Evolutionary conservation across 148 eudicot species (phyloP), one percentile per base, ranked within the genome.

Genomic region (Rhododendron henanense): DNA sequence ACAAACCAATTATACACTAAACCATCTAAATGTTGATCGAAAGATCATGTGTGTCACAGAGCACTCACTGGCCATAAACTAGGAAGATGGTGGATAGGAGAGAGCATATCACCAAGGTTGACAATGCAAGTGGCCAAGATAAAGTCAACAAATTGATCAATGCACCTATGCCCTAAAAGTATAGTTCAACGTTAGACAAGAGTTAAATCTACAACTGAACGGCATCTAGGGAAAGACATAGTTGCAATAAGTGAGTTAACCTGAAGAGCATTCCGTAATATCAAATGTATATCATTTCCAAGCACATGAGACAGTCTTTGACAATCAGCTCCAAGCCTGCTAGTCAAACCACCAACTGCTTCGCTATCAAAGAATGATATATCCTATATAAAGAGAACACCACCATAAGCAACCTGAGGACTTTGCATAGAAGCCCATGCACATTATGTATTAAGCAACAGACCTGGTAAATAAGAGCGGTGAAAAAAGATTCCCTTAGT

Each of bases 311-410:
- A 92, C 81, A 92, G 85, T 82, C 88, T 87, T 85, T 92, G 94
- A 79, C 94, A 90, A 83, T 92, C 94, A 87, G 88, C 88, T 82
- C 92, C 91, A 50, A 92, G 91, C 88, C 91, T 92, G 86, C 92
- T 92, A 23, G 92, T 92, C 90, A 92, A 87, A 89, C 87, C 71
- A 74, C 94, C 94, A 82, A 90, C 92, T 76, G 92, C 53, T 88
- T 90, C 92, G 86, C 61, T 89, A 83, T 92, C 94, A 85, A 90
- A 92, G 85, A 90, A 92, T 48, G 91, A 87, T 83, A 90, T 69
- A 83, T 92, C 92, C 94, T 92, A 87, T 85, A 88, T 78, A 63
- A 85, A 86, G 79, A 57, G 84, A 33, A 88, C 15, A 35, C 81
- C 78, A 55, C 23, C 73, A 71, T 79, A 19, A 78, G 55, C 23